Base-by-base conservation (phyloP, 345 rosid species). In the Noccaea bulbosa region DNA sequence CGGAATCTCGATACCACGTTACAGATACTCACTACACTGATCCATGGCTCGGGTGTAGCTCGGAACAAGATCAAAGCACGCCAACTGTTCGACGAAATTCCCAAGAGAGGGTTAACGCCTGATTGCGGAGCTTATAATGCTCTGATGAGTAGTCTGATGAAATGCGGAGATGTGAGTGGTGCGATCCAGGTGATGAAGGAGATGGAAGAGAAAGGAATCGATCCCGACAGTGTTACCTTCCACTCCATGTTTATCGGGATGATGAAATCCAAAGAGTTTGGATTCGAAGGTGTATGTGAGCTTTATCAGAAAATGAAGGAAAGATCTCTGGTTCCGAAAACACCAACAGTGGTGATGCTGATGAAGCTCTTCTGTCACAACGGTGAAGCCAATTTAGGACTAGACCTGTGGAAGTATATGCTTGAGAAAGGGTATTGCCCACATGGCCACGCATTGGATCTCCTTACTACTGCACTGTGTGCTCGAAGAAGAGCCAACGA, bases 91-190 rank as follows among this genome's bases (percentile, higher is more conserved):
- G 86, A 86, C 39, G 88, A 83, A 79, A 84, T 86, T 64, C 72
- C 62, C 24, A 16, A 52, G 53, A 87, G 89, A 77, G 83, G 81
- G 6, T 70, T 88, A 17, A 73, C 33, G 12, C 83, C 77, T 35
- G 97, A 91, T 79, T 56, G 76, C 3, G 96, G 93, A 59, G 86
- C 82, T 70, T 91, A 85, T 71, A 93, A 93, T 65, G 94, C 98
- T 12, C 69, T 91, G 83, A 86, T 93, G 20, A 87, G 86, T 69
- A 47, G 85, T 22, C 70, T 85, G 1, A 69, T 85, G 40, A 81
- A 72, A 39, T 84, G 84, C 6, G 70, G 82, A 65, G 88, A 88
- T 11, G 69, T 86, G 12, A 70, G 72, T 14, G 82, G 85, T 30
- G 94, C 97, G 4, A 59, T 86, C 24, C 50, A 52, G 22, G 69